Evolutionary conservation across 768 basidiomycete species (phyloP).

Genomic region (Termitomyces sp.): DNA sequence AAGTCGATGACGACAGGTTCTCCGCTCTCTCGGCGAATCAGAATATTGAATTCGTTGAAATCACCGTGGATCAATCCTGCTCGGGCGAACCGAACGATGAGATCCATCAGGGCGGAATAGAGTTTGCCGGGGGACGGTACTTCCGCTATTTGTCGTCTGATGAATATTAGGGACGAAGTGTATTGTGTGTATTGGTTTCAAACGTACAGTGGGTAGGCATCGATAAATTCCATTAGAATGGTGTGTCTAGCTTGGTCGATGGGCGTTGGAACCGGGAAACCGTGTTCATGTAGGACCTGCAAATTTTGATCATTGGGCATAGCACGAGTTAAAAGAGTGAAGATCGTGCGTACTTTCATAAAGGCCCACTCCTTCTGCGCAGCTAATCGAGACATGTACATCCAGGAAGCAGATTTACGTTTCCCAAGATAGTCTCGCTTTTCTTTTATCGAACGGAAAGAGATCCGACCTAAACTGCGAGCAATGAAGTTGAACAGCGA

Average conservation of each 20-base stretch:
- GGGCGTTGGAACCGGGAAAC: conserved; percentile 89
- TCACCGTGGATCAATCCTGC: conserved; percentile 98
- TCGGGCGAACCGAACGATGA: conserved; percentile 91
- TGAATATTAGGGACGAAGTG: conserved; percentile 3
- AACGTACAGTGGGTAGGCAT: conserved; percentile 88
- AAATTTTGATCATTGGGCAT: background rate
- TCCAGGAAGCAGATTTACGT: conserved; percentile 95
- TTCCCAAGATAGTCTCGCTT: conserved; percentile 97
- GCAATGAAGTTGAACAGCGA: background rate
- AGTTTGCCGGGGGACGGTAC: conserved; percentile 83
- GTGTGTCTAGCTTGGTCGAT: conserved; percentile 95
- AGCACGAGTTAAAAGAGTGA: background rate
- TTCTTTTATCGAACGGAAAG: conserved; percentile 93
- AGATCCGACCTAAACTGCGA: conserved; percentile 87
- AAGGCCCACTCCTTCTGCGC: conserved; percentile 99
- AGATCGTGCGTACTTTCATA: conserved; percentile 69
- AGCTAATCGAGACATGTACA: conserved; percentile 96
- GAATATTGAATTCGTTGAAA: conserved; percentile 98
- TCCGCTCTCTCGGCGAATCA: conserved; percentile 69
- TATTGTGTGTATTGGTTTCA: background rate
- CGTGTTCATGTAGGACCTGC: conserved; percentile 87
- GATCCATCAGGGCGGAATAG: conserved; percentile 90
- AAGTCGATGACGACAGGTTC: conserved; percentile 96
- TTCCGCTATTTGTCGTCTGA: conserved; percentile 81
- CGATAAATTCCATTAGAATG: conserved; percentile 93